A percentile compares a stretch with the other conserved stretches of the same genome.
phyloP scores from a whole-genome alignment of 257 asterid genomes.

The Solanum paucissectum region DNA sequence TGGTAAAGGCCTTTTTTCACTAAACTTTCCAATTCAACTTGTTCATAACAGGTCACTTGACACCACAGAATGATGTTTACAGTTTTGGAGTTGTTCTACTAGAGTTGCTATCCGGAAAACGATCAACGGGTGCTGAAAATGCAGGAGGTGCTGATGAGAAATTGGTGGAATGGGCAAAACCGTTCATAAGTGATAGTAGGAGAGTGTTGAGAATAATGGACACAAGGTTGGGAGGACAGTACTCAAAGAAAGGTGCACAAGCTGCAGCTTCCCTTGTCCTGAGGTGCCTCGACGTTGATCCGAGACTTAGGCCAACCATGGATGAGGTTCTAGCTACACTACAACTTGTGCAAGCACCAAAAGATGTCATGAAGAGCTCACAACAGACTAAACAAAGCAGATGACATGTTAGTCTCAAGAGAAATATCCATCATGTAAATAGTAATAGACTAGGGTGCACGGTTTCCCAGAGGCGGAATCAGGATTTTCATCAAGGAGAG shows the following conservation, averaged over 20 bases:
- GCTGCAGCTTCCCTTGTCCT: conserved; percentile 39
- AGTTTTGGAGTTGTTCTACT: conserved; percentile 33
- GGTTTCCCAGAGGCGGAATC: neutral
- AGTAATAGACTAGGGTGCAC: neutral
- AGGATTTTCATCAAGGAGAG: neutral
- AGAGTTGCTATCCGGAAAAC: conserved; percentile 31
- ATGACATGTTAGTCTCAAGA: neutral
- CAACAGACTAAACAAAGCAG: neutral
- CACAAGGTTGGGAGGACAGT: conserved; percentile 52
- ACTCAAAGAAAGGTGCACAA: conserved; percentile 47
- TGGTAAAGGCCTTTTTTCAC: neutral
- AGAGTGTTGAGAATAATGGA: conserved; percentile 61
- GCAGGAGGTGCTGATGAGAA: conserved; percentile 41
- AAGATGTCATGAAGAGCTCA: neutral
- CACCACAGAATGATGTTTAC: conserved; percentile 39
- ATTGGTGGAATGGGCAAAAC: conserved; percentile 62
- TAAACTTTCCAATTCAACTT: neutral
- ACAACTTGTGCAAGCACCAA: conserved; percentile 23
- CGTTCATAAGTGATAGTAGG: conserved; percentile 33
- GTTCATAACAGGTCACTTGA: conserved; percentile 24
- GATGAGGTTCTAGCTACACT: conserved; percentile 30
- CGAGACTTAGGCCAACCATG: conserved; percentile 42
- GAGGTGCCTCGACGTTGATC: conserved; percentile 35
- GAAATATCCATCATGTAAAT: neutral
- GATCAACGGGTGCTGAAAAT: conserved; percentile 46